Evolutionary conservation across 169 alveolate genomes (phyloP), one percentile per base, ranked within the genome.

Genomic region (Plasmodium coatneyi): DNA sequence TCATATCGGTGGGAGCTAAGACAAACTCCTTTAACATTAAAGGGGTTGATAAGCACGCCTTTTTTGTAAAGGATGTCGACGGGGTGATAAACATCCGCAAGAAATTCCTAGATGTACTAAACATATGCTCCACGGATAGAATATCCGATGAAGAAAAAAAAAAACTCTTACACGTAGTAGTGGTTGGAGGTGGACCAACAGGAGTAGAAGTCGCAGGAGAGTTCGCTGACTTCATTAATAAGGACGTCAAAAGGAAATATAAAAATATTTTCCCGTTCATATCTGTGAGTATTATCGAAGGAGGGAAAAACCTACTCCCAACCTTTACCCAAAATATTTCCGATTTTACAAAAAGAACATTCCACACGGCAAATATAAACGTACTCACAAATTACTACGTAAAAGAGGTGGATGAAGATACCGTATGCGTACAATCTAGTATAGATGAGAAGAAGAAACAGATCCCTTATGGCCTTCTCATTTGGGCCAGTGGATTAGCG

Each of bases 171-270:
- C 96, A 95, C 92, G 54, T 96, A 0, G 95, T 95, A 9, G 92
- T 96, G 16, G 97, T 96, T 19, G 97, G 97, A 0, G 97, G 97
- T 4, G 97, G 97, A 10, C 97, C 97, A 28, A 96, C 97, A 2
- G 97, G 97, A 5, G 97, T 96, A 0, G 97, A 96, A 66, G 92
- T 84, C 19, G 87, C 97, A 74, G 97, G 95, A n/a, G 97, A 96
- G 70, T 87, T 95, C 14, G 95, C 97, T 19, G 92, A 92, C 71
- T 93, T 93, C 54, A 71, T 95, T 76, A 92, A 95, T 82, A 92
- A 76, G 6, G 92, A 92, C n/a, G 56, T 93, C 32, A 74, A 84
- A 92, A 83, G 52, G 16, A 82, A 46, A 16, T 92, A 81, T 71
- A 54, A 92, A 22, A 46, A 82, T 14, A 82, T 83, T 84, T 91